These are phyloP conservation scores for Verticillium longisporum DNA, from an alignment of 2,329 filamentous ascomycete species.

Conservation along the genomic window DNA sequence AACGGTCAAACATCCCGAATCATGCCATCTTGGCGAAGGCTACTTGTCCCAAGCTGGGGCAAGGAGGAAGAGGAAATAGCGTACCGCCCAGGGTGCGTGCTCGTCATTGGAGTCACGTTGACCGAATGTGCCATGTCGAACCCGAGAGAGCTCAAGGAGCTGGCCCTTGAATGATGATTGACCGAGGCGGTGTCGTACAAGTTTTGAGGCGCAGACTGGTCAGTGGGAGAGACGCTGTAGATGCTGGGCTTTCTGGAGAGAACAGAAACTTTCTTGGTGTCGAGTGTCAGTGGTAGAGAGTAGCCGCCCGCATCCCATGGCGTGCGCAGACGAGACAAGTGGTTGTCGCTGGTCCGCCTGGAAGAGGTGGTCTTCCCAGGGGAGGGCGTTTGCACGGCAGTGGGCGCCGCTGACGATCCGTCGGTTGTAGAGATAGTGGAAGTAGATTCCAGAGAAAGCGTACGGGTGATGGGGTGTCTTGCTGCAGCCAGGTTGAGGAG, in stretches of 20 bases:
- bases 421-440: slow-evolving; percentile 2
- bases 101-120: slow-evolving; percentile 14
- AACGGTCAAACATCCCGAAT: background rate
- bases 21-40: no score
- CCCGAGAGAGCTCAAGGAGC: slow-evolving; percentile 22
- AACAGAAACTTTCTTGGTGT: slow-evolving; percentile 23
- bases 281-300: slow-evolving; percentile 33
- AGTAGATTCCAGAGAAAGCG: slow-evolving; percentile 6
- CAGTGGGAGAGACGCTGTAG: slow-evolving; percentile 14
- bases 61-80: background rate
- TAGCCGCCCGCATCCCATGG: slow-evolving; percentile 47
- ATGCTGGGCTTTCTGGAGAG: slow-evolving; percentile 11
- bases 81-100: slow-evolving; percentile 18
- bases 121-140: slow-evolving; percentile 12
- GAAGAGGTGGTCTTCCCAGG: slow-evolving; percentile 8
- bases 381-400: slow-evolving; percentile 3
- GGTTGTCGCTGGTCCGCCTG: slow-evolving; percentile 9
- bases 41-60: background rate
- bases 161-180: slow-evolving; percentile 19
- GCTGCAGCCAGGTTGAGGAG: slow-evolving; percentile 13
- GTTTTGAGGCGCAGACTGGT: slow-evolving; percentile 13
- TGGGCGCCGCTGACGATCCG: background rate
- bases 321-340: slow-evolving; percentile 25
- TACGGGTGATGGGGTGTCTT: slow-evolving; percentile 10
- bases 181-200: slow-evolving; percentile 14